A percentile compares a stretch with the other conserved stretches of the same genome.
phyloP scores from a whole-genome alignment of 306 rosid species.

The Rosa lucieae region DNA sequence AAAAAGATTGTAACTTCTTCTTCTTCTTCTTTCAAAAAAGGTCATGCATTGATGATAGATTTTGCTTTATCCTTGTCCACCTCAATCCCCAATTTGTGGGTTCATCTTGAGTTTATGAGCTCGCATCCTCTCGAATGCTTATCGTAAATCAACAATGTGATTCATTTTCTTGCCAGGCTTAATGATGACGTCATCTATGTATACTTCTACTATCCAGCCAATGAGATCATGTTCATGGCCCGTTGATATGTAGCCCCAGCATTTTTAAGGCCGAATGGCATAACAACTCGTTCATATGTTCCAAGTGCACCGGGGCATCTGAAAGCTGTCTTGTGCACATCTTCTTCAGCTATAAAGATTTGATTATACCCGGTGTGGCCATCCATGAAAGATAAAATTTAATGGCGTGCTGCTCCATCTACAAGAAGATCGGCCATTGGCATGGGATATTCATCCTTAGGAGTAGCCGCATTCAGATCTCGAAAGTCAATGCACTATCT shows the following conservation, averaged over 20 bases:
- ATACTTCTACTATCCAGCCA: not conserved
- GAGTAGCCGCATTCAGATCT: not conserved
- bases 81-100: too few relatives aligned
- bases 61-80: too few relatives aligned
- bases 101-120: too few relatives aligned
- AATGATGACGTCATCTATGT: not conserved
- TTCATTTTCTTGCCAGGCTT: too few relatives aligned
- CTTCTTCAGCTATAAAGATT: not conserved
- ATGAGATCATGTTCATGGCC: not conserved
- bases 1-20: too few relatives aligned
- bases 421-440: not conserved
- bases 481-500: not conserved
- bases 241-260: not conserved
- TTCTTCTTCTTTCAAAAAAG: too few relatives aligned
- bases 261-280: not conserved
- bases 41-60: too few relatives aligned
- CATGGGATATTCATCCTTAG: not conserved
- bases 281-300: not conserved
- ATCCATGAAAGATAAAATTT: not conserved
- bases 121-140: not conserved
- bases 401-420: not conserved
- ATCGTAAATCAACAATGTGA: not conserved
- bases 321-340: not conserved
- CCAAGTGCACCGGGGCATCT: not conserved
- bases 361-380: not conserved